phyloP scores from a whole-genome alignment of 768 basidiomycete genomes.

The Calocybe indica region DNA sequence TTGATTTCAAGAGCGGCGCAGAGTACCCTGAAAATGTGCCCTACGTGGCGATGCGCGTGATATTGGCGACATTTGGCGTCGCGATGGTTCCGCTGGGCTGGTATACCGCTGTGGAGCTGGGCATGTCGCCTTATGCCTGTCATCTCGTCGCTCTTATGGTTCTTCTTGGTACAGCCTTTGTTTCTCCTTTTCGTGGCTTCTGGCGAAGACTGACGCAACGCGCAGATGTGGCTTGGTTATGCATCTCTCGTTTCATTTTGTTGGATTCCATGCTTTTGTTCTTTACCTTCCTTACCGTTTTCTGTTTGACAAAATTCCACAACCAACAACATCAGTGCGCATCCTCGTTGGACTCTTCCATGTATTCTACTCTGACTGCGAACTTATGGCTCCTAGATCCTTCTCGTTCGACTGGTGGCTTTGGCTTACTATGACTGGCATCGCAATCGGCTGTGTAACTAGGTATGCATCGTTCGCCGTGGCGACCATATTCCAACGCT shows the following conservation, averaged over 20 bases:
- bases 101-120: slow-evolving; percentile 93
- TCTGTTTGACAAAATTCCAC: slow-evolving; percentile 93
- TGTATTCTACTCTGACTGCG: slow-evolving; percentile 3
- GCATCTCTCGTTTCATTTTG: slow-evolving; percentile 95
- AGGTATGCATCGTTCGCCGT: slow-evolving; percentile 42
- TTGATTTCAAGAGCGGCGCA: slow-evolving; percentile 92
- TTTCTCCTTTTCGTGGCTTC: slow-evolving; percentile 5
- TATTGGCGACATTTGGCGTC: slow-evolving; percentile 92
- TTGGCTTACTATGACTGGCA: slow-evolving; percentile 90
- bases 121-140: slow-evolving; percentile 84
- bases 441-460: slow-evolving; percentile 92
- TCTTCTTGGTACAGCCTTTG: slow-evolving; percentile 58
- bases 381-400: slow-evolving; percentile 41
- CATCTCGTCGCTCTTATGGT: slow-evolving; percentile 95
- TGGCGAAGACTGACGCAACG: background rate
- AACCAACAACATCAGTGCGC: slow-evolving; percentile 92
- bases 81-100: slow-evolving; percentile 94
- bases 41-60: slow-evolving; percentile 91
- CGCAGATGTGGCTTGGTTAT: slow-evolving; percentile 94
- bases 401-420: slow-evolving; percentile 98
- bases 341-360: background rate
- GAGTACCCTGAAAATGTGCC: slow-evolving; percentile 81
- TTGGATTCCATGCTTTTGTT: slow-evolving; percentile 98
- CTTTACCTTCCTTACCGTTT: slow-evolving; percentile 96
- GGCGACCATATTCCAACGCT: background rate